These are phyloP conservation scores for Cladosporium sp. DNA, from an alignment of 2,329 filamentous ascomycete genomes.

Conservation along the genomic window DNA sequence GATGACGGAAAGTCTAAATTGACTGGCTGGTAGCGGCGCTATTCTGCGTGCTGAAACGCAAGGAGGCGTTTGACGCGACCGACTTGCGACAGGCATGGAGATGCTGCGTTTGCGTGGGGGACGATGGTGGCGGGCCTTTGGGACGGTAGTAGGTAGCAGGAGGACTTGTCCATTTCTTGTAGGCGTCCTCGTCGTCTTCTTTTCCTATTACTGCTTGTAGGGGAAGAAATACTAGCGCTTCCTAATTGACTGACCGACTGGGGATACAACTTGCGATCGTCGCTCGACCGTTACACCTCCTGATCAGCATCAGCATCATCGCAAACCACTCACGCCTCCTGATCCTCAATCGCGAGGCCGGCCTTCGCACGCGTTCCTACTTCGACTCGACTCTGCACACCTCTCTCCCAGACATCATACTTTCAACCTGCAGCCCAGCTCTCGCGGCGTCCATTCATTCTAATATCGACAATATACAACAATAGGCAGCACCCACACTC, in stretches of 20 bases:
- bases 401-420: background rate
- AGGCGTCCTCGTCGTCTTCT: background rate
- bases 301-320: background rate
- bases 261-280: background rate
- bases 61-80: background rate
- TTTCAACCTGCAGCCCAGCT: slow-evolving; percentile 5
- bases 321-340: slow-evolving; percentile 1
- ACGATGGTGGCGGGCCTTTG: too few relatives aligned
- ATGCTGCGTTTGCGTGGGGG: background rate
- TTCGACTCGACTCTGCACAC: background rate
- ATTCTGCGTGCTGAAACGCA: background rate
- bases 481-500: background rate
- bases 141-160: background rate
- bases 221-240: background rate
- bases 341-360: slow-evolving; percentile 7
- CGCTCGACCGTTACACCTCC: slow-evolving; percentile 8
- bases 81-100: background rate
- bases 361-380: background rate
- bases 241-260: background rate
- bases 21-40: background rate
- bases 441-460: slow-evolving; percentile 9
- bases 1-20: background rate
- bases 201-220: background rate
- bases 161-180: background rate
- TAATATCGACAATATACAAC: background rate